Evolutionary conservation across 2,329 filamentous ascomycete genomes (phyloP), one percentile per base, ranked within the genome.

Genomic region (Ascochyta pisi): DNA sequence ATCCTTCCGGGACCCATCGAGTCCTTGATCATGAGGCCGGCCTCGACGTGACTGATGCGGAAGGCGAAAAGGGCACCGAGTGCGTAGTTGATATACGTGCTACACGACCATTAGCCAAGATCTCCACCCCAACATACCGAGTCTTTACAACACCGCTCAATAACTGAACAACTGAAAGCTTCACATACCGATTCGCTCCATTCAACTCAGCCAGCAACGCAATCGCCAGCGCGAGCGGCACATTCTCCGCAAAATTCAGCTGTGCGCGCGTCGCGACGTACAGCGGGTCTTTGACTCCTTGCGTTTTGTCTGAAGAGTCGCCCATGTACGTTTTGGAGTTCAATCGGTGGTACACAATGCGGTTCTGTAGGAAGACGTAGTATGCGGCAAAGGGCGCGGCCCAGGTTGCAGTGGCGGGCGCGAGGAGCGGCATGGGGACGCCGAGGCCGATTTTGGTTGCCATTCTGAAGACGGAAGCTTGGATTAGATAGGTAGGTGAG

Each of bases 121-220:
- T 10, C 9, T 10, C 6, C 5, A 12, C 27, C 9, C 10, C 13
- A 19, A 10, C 33, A 16, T 22, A 23, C 27, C 9, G 27, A 9
- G 27, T 34, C 16, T 38, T 19, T 3, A 34, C 2, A 29, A 29
- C 10, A 34, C 33, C n/a, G 10, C 24, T 26, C 24, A 27, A 6
- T 3, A 9, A 19, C 43, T 31, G 12, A 31, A 9, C 8, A 19
- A 10, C n/a, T 16, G 19, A 6, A 37, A 37, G n/a, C 9, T 37
- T 9, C 12, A 12, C 41, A 34, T 64, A 71, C 64, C 74, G 59
- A 40, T 77, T 70, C 6, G 71, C 79, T 15, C 79, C 79, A 51
- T 80, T 81, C n/a, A 80, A 55, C 62, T 81, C 79, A 22, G 76
- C 78, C 13, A 79, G 52, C n/a, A 73, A 61, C 3, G 74, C 69